These are phyloP conservation scores for Adansonia digitata DNA, from an alignment of 345 rosid species.

Conservation along the genomic window DNA sequence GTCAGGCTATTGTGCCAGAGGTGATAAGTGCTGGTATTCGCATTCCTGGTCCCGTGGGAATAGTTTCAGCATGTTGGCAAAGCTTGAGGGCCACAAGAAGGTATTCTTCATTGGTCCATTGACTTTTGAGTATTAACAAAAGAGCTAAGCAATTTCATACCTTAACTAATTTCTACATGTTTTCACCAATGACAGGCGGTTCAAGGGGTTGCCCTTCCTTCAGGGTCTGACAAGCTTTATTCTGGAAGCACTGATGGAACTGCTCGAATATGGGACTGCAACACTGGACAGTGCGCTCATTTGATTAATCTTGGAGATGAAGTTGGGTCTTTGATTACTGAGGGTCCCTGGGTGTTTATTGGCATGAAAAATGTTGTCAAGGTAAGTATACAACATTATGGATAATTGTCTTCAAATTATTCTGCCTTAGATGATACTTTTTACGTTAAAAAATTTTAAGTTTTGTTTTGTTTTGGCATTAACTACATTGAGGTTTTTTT, in stretches of 20 bases:
- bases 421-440: no score
- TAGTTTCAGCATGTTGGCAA: neutral
- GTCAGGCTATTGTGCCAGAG: neutral
- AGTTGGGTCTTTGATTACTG: neutral
- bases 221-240: neutral
- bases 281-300: neutral
- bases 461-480: neutral
- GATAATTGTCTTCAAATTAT: neutral
- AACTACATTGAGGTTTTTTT: neutral
- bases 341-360: conserved; percentile 3
- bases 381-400: neutral
- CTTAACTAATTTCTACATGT: neutral
- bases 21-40: neutral
- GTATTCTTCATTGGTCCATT: neutral
- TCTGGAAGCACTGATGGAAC: neutral
- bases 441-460: no score
- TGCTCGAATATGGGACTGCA: neutral
- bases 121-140: neutral
- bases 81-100: neutral
- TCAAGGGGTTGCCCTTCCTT: neutral
- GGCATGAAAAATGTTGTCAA: neutral
- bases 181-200: neutral
- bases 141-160: neutral
- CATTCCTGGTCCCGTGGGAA: neutral
- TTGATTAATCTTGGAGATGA: neutral